Evolutionary conservation across 108 stramenopile species (phyloP), one percentile per base, ranked within the genome.

Genomic region (Nitzschia sp.): DNA sequence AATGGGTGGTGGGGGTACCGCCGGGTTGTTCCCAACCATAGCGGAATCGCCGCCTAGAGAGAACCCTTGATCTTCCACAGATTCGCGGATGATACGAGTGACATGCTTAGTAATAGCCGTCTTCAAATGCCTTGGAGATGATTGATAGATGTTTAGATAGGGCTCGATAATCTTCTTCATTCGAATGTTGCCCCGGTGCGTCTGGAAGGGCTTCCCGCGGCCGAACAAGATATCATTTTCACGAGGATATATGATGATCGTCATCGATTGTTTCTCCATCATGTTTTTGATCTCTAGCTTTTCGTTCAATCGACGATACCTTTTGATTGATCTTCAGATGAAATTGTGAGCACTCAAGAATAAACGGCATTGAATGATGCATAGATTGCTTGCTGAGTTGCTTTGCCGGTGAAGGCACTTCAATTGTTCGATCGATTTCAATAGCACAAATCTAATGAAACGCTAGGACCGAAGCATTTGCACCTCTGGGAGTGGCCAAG

Each of bases 221-320:
- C 57, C 57, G 30, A 58, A 58, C 27, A 58, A 4, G 25, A 58
- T 28, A 58, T 58, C 57, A 17, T 58, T 58, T 17, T 17, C 38
- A 9, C 35, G 9, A 24, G 61, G 61, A 17, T n/a, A 3, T 3
- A 62, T 11, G 5, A 25, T 6, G 38, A 42, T 42, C 38, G n/a
- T n/a, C n/a, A n/a, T n/a, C n/a, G n/a, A n/a, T n/a, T n/a, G n/a
- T n/a, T n/a, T n/a, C n/a, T n/a, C n/a, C n/a, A n/a, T n/a, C n/a
- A n/a, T n/a, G n/a, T n/a, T n/a, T n/a, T n/a, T n/a, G n/a, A n/a
- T n/a, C n/a, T n/a, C n/a, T n/a, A n/a, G n/a, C n/a, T n/a, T n/a
- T n/a, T n/a, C n/a, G n/a, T n/a, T n/a, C n/a, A n/a, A n/a, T n/a
- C n/a, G n/a, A n/a, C n/a, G n/a, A n/a, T n/a, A n/a, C n/a, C n/a